Evolutionary conservation across 805 yeast genomes (phyloP), one percentile per base, ranked within the genome.

Genomic region (Candida qinlingensis): DNA sequence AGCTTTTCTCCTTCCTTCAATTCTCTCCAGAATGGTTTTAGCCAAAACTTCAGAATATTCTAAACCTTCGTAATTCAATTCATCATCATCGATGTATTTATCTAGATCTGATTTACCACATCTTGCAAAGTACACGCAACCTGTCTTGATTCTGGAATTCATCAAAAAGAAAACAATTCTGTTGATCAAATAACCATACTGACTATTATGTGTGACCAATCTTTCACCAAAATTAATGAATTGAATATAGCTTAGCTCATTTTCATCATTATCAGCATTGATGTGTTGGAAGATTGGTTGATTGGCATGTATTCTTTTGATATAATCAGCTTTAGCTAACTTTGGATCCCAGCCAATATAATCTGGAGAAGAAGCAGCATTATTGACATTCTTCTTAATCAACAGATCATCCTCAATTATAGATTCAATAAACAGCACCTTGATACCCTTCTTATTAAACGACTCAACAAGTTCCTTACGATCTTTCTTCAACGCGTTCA

Each of bases 81-180:
- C 85, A 38, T 94, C 95, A 66, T 94, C 98, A 54, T 80, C 79
- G 50, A 85, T 75, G 66, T 79, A 87, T 54, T 77, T 78, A 45
- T 71, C 74, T 27, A 65, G 56, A 43, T 64, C 66, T 44, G 74
- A 67, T 44, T 74, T 70, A 9, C 85, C 81, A 65, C 94, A 87
- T 52, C 96, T 72, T 1, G 98, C 97, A 70, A 94, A 90, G 65
- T 82, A 94, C n/a, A 94, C 88, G 30, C 91, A 81, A 0, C 98
- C 97, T 45, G 80, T 75, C 63, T 89, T 88, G 60, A 89, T 85
- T 56, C 92, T 79, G 10, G 94, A 76, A 69, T 94, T 94, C 89
- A 94, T 87, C 63, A 94, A 73, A 66, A 88, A 94, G 65, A 88
- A 89, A 28, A 94, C 90, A 44, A 94, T 94, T 61, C 94, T 85